Evolutionary conservation across 75 land plant genomes (phyloP).

Genomic region (Selaginella tamariscina): DNA sequence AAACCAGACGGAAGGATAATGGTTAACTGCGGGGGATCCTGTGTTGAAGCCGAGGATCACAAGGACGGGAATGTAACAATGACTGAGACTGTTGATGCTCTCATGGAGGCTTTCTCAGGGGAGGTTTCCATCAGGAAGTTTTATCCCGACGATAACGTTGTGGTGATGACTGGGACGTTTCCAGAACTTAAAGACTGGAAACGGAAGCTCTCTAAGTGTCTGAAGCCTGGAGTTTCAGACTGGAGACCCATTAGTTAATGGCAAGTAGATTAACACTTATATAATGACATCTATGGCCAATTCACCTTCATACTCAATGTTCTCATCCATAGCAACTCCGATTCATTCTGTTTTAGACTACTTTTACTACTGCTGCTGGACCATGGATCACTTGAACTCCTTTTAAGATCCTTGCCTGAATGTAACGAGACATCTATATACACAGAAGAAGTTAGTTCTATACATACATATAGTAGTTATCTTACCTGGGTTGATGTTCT

Average conservation of each 20-base stretch:
- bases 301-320: no score
- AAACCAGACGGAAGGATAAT: constrained; percentile 57
- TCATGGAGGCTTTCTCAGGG: neutral
- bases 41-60: constrained; percentile 59
- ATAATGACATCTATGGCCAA: no score
- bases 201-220: neutral
- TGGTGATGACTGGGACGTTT: neutral
- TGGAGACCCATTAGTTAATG: constrained; percentile 1
- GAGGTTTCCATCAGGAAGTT: neutral
- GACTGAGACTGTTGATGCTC: neutral
- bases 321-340: no score
- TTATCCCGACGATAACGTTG: neutral
- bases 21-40: constrained; percentile 86
- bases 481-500: neutral
- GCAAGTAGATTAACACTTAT: no score
- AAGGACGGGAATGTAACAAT: neutral
- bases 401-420: no score
- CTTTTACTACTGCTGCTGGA: no score
- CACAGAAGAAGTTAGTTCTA: no score
- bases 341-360: no score
- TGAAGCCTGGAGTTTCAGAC: constrained; percentile 3
- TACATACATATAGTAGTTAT: no score
- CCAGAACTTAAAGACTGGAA: neutral
- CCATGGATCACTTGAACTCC: no score
- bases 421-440: no score